These are phyloP conservation scores for Spathaspora arborariae DNA, from an alignment of 805 yeast species.

Conservation along the genomic window DNA sequence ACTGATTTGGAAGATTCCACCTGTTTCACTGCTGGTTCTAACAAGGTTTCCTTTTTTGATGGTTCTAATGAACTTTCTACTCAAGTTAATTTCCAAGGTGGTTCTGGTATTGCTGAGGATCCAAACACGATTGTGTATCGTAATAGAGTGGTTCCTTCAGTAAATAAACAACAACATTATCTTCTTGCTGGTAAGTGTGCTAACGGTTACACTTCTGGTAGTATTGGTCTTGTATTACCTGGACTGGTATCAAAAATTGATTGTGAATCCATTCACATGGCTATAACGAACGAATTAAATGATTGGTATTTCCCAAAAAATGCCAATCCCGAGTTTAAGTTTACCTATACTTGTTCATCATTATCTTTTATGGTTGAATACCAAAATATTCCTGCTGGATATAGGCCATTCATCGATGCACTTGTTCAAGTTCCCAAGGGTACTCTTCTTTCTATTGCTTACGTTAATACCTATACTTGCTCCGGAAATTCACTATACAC, in stretches of 20 bases:
- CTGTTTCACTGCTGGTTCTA: constrained; percentile 15
- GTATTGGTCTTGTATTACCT: constrained; percentile 17
- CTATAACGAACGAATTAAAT: constrained; percentile 16
- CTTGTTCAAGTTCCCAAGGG: background rate
- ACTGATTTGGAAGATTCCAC: constrained; percentile 17
- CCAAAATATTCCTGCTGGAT: constrained; percentile 21
- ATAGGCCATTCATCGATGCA: constrained; percentile 16
- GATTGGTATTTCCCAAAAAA: constrained; percentile 15
- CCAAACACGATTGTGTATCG: background rate
- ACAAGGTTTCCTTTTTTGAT: constrained; percentile 14
- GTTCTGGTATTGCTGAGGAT: background rate
- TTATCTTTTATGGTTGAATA: constrained; percentile 7
- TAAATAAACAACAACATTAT: constrained; percentile 11
- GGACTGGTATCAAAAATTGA: constrained; percentile 8
- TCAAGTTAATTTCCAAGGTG: constrained; percentile 10
- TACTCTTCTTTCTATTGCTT: background rate
- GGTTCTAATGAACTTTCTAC: constrained; percentile 12
- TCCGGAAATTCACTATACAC: constrained; percentile 6
- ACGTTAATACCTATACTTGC: constrained; percentile 10
- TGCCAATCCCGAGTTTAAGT: constrained; percentile 1
- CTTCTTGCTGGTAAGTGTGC: constrained; percentile 15
- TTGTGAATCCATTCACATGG: constrained; percentile 14
- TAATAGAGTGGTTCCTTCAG: constrained; percentile 11
- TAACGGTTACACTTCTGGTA: constrained; percentile 20
- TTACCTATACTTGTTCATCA: constrained; percentile 10